A percentile compares a stretch with the other conserved stretches of the same genome.
phyloP scores from a whole-genome alignment of 371 early-diverging fungal genomes.

The Choanephora cucurbitarum region DNA sequence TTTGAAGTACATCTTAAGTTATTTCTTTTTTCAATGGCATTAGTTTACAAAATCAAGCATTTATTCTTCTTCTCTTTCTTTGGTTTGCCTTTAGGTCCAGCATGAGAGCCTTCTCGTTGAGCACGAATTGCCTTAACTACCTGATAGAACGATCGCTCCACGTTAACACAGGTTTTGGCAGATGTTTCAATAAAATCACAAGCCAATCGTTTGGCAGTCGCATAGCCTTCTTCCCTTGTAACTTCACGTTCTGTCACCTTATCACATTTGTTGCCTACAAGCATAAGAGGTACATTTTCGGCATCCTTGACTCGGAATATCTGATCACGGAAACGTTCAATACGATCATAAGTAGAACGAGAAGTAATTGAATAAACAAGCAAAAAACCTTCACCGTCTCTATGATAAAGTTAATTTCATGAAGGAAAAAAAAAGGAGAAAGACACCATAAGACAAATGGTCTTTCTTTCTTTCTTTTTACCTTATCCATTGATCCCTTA shows the following conservation, averaged over 20 bases:
- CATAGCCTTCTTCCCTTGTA: slow-evolving; percentile 72
- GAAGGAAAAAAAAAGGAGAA: background rate
- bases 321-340: slow-evolving; percentile 78
- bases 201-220: slow-evolving; percentile 66
- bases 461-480: slow-evolving; percentile 24
- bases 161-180: slow-evolving; percentile 83
- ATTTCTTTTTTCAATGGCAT: too few species aligned
- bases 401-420: slow-evolving; percentile 17
- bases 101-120: slow-evolving; percentile 42
- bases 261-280: slow-evolving; percentile 93
- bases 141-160: slow-evolving; percentile 68
- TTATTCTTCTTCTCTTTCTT: slow-evolving; percentile 41
- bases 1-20: too few species aligned
- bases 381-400: slow-evolving; percentile 88
- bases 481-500: slow-evolving; percentile 94
- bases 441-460: background rate
- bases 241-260: slow-evolving; percentile 75
- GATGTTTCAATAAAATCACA: slow-evolving; percentile 83
- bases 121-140: slow-evolving; percentile 62
- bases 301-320: slow-evolving; percentile 81
- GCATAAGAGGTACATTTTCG: slow-evolving; percentile 78
- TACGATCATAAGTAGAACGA: slow-evolving; percentile 79
- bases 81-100: slow-evolving; percentile 23
- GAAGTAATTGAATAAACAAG: slow-evolving; percentile 87
- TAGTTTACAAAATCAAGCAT: slow-evolving; percentile 34